A percentile compares a stretch with the other conserved stretches of the same genome.
These are phyloP conservation scores for Phyllosticta citribraziliensis DNA, from an alignment of 2,329 filamentous ascomycete species.

Conservation along the genomic window DNA sequence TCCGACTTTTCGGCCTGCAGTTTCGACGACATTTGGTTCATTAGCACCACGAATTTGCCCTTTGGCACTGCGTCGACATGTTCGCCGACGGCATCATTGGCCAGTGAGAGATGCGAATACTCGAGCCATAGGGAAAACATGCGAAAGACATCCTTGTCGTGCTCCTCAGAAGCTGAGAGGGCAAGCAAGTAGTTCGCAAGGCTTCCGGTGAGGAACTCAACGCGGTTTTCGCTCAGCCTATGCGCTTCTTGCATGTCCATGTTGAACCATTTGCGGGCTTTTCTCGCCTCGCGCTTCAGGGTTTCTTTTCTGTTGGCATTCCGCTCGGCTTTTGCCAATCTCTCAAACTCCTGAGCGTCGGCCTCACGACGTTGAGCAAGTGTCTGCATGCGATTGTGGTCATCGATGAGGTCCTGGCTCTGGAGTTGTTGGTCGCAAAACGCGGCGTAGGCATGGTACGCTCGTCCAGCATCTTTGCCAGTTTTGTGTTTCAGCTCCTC, in stretches of 20 bases:
- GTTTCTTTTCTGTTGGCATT: constrained; percentile 38
- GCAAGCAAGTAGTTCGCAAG: constrained; percentile 88
- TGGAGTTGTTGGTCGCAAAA: constrained; percentile 95
- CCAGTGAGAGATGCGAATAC: constrained; percentile 62
- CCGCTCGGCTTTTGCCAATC: constrained; percentile 42
- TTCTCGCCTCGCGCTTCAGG: constrained; percentile 51
- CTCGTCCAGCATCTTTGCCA: constrained; percentile 68
- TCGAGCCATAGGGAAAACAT: constrained; percentile 95
- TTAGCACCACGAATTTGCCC: constrained; percentile 81
- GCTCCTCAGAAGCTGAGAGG: constrained; percentile 72
- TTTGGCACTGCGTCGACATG: constrained; percentile 69
- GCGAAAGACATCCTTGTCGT: constrained; percentile 80
- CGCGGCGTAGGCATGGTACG: constrained; percentile 87
- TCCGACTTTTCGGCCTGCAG: constrained; percentile 57
- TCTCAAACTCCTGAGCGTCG: constrained; percentile 66
- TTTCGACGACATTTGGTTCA: constrained; percentile 95
- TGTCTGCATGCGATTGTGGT: constrained; percentile 69
- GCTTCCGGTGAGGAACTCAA: constrained; percentile 77
- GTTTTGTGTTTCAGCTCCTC: constrained; percentile 62
- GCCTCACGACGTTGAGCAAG: constrained; percentile 71
- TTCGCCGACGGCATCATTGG: constrained; percentile 65
- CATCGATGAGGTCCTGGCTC: constrained; percentile 73
- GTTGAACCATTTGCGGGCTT: constrained; percentile 80
- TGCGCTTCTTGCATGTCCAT: constrained; percentile 82
- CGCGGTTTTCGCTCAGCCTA: constrained; percentile 63